These are phyloP conservation scores for Chalaropsis ovoidea DNA, from an alignment of 2,329 filamentous ascomycete species.

Conservation along the genomic window DNA sequence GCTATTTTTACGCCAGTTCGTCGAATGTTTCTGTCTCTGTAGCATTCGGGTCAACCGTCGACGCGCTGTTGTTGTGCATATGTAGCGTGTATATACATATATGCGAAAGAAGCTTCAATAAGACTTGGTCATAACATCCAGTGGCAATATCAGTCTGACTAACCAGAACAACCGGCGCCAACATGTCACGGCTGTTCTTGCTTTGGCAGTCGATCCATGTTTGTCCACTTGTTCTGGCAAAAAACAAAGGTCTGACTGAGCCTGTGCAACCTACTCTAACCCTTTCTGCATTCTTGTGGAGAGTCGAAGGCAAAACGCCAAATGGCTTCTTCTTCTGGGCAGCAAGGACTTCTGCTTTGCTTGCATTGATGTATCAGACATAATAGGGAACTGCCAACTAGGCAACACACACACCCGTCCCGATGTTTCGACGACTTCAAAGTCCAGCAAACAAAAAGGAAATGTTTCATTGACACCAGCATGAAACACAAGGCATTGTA, in stretches of 20 bases:
- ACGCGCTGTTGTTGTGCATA: not conserved
- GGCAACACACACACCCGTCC: too few relatives aligned
- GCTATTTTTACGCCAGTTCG: constrained; percentile 14
- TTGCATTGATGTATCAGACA: too few relatives aligned
- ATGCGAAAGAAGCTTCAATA: constrained; percentile 9
- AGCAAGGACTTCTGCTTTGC: too few relatives aligned
- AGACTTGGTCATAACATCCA: not conserved
- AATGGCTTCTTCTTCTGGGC: not conserved
- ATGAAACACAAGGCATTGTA: not conserved
- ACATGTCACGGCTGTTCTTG: not conserved
- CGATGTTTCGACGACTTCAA: not conserved
- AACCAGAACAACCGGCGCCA: not conserved
- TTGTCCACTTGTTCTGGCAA: constrained; percentile 5
- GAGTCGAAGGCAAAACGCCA: not conserved
- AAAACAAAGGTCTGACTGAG: too few relatives aligned
- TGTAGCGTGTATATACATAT: not conserved
- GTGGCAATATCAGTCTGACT: not conserved
- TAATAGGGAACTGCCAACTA: too few relatives aligned
- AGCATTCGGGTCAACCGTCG: constrained; percentile 5
- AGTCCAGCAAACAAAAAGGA: not conserved
- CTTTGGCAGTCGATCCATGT: constrained; percentile 13
- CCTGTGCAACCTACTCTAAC: constrained; percentile 4
- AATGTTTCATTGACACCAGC: not conserved
- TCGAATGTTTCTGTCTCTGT: constrained; percentile 12
- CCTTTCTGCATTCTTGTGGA: not conserved